These are phyloP conservation scores for Sugiyamaella smithiae DNA, from an alignment of 805 yeast species.

Conservation along the genomic window DNA sequence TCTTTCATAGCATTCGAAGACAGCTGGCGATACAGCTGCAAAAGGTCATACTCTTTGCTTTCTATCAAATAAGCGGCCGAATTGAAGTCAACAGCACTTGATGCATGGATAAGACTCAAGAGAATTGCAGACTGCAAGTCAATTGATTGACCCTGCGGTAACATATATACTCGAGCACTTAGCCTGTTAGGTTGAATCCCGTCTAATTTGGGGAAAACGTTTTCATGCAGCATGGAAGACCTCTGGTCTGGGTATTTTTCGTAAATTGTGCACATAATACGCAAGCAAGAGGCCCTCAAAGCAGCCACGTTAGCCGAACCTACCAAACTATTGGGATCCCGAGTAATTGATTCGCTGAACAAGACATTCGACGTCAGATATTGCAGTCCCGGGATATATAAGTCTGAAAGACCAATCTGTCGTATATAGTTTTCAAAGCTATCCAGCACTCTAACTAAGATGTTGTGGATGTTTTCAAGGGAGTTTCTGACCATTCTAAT, in stretches of 20 bases:
- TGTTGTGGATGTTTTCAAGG: neutral
- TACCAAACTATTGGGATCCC: constrained; percentile 28
- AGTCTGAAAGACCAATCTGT: neutral
- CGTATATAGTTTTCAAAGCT: neutral
- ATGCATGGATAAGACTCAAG: constrained; percentile 43
- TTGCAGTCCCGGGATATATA: constrained; percentile 52
- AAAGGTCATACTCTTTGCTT: constrained; percentile 1
- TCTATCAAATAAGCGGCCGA: constrained; percentile 14
- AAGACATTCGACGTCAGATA: constrained; percentile 46
- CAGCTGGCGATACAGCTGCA: neutral
- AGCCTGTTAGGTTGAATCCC: constrained; percentile 47
- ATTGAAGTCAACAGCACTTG: constrained; percentile 30
- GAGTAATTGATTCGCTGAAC: constrained; percentile 37
- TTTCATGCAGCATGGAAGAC: constrained; percentile 57
- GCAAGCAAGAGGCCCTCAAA: constrained; percentile 30
- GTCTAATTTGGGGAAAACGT: constrained; percentile 48
- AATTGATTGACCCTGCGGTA: constrained; percentile 46
- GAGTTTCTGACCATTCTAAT: neutral
- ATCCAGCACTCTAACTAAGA: neutral
- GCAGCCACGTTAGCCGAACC: constrained; percentile 29
- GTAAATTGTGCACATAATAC: constrained; percentile 30
- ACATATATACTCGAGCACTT: constrained; percentile 42
- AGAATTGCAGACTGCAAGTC: constrained; percentile 49
- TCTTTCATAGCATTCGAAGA: neutral
- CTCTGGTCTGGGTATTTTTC: constrained; percentile 46